These are phyloP conservation scores for Mycena latifolia DNA, from an alignment of 768 basidiomycete species.

Conservation along the genomic window DNA sequence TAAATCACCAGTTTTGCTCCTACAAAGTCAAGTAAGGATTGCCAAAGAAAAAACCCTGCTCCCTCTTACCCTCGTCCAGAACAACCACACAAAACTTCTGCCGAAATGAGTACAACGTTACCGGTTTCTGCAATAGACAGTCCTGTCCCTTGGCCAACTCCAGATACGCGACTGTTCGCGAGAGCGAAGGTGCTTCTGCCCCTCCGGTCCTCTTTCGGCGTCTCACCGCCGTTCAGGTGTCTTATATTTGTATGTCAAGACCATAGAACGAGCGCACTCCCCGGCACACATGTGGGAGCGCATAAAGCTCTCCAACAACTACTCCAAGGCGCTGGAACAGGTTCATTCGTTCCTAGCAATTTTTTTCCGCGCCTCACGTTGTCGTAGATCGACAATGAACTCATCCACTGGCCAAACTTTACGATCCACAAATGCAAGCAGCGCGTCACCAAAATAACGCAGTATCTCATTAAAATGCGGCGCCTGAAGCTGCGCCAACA, in stretches of 20 bases:
- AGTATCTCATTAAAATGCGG: constrained; percentile 99
- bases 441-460: constrained; percentile 97
- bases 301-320: constrained; percentile 93
- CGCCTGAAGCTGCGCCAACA: constrained; percentile 87
- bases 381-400: constrained; percentile 89
- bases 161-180: constrained; percentile 97
- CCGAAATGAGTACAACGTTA: constrained; percentile 98
- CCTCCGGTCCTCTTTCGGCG: constrained; percentile 9
- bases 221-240: constrained; percentile 62
- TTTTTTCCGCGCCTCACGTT: constrained; percentile 3
- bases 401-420: constrained; percentile 99
- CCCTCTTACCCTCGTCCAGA: constrained; percentile 55
- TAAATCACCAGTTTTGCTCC: constrained; percentile 96
- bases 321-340: constrained; percentile 95
- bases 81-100: constrained; percentile 98
- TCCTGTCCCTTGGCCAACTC: constrained; percentile 99
- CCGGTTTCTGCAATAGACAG: constrained; percentile 94
- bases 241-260: constrained; percentile 96
- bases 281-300: constrained; percentile 99
- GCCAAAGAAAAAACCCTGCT: background rate
- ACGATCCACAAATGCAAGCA: constrained; percentile 99
- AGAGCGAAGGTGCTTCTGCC: constrained; percentile 81
- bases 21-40: constrained; percentile 97
- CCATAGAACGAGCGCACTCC: constrained; percentile 96
- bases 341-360: constrained; percentile 53